Evolutionary conservation across 768 basidiomycete genomes (phyloP).

Genomic region (Gloeopeniophorella convolvens): DNA sequence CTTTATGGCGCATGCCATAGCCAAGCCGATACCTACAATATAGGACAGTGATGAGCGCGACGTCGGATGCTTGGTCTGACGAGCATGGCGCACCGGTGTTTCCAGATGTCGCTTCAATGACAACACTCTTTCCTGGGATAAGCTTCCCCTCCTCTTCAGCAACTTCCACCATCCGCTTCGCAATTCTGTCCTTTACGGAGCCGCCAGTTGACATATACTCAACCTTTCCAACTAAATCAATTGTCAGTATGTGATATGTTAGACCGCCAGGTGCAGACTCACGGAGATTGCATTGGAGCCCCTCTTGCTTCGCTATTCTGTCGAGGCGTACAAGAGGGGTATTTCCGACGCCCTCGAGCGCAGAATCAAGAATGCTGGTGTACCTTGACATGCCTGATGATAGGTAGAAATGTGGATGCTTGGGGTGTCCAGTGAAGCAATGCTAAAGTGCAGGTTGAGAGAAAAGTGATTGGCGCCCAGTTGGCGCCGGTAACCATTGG

Average conservation of each 20-base stretch:
- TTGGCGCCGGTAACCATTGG: no score
- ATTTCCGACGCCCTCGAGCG: slow-evolving; percentile 81
- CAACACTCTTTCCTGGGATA: slow-evolving; percentile 79
- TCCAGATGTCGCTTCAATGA: slow-evolving; percentile 94
- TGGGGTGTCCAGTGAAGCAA: no score
- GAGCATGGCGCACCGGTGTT: slow-evolving; percentile 67
- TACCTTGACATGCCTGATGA: slow-evolving; percentile 28
- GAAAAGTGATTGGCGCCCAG: no score
- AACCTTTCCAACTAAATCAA: slow-evolving; percentile 67
- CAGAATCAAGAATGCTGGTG: slow-evolving; percentile 59
- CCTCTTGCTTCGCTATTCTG: slow-evolving; percentile 65
- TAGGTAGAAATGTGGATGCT: no score
- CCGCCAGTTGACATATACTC: slow-evolving; percentile 91
- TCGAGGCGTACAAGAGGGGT: slow-evolving; percentile 88
- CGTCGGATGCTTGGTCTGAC: not conserved
- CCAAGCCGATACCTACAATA: slow-evolving; percentile 68
- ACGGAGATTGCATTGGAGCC: slow-evolving; percentile 87
- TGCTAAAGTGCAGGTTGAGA: no score
- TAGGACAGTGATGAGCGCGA: not conserved
- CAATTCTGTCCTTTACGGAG: slow-evolving; percentile 93
- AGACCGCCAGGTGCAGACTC: slow-evolving; percentile 28
- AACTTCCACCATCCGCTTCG: slow-evolving; percentile 93
- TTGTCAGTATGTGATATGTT: not conserved
- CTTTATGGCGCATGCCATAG: slow-evolving; percentile 91
- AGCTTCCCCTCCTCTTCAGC: slow-evolving; percentile 86